Base-by-base conservation (phyloP, 495 filamentous ascomycete genomes). In the Penicillium odoratum region DNA sequence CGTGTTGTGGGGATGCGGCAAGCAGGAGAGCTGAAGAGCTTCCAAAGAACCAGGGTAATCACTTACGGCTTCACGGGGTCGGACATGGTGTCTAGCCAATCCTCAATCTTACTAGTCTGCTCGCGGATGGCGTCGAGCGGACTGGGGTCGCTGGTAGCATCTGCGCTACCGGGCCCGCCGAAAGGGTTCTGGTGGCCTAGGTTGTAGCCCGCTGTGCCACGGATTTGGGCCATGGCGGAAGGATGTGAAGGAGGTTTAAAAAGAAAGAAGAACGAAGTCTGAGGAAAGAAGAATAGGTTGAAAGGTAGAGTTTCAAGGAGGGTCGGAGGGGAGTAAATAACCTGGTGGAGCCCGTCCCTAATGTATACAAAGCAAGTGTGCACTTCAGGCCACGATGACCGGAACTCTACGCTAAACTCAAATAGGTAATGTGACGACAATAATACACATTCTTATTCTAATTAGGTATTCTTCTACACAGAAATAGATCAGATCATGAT, bases 101-200 rank as follows among this genome's bases (percentile, higher is more conserved):
- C 94, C 76, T 98, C 94, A 62, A 98, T 95, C 81, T 96, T 97
- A 84, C 88, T 96, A 31, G 94, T 98, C 72, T 98, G 92, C 74
- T 91, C 87, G 50, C 94, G 84, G 64, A 98, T 93, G 45, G 88
- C 81, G 72, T 97, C 95, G 48, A 98, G 85, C 48, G 94, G 89
- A 77, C 90, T 93, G 30, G 90, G 87, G 64, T 94, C 90, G 74
- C 78, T 83, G 56, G 83, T 78, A 58, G 83, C 79, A 65, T 84
- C 81, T 69, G 78, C 78, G 69, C 84, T 76, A 65, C 81, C 76
- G 47, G 85, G 81, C 31, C 80, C 83, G 42, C 88, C 88, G 64
- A 93, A 94, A 52, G 86, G 82, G 68, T 82, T 85, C 63, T 87
- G 86, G 63, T 85, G 82, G 60, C 89, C 91, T 66, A 98, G 87